These are phyloP conservation scores for Ustilago crameri DNA, from an alignment of 1,284 basidiomycete species.

Conservation along the genomic window DNA sequence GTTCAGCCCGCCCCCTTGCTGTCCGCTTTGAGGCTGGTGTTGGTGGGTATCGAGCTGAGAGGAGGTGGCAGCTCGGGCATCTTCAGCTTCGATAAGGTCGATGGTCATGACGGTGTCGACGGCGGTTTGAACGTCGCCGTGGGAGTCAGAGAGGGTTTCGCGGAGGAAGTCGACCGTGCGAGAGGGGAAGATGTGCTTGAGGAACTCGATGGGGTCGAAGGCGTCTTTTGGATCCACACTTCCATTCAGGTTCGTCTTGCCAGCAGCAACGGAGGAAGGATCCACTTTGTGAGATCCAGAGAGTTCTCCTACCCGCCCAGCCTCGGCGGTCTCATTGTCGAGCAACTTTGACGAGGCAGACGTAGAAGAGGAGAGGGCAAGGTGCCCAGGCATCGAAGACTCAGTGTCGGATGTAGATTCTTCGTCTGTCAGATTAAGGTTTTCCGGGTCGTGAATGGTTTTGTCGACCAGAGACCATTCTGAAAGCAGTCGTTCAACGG, in stretches of 20 bases:
- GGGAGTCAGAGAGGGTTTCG: conserved; percentile 41
- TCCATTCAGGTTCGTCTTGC: conserved; percentile 3
- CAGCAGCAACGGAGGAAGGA: conserved; percentile 9
- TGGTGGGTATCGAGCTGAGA: conserved; percentile 3
- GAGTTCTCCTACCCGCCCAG: conserved; percentile 11
- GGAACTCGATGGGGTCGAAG: conserved; percentile 45
- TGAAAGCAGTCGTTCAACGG: conserved; percentile 39
- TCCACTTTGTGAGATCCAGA: conserved; percentile 22
- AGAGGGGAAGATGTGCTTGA: conserved; percentile 52
- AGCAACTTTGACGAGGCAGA: background rate
- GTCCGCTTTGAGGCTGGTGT: background rate
- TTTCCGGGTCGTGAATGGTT: conserved; percentile 32
- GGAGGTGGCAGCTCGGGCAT: conserved; percentile 24
- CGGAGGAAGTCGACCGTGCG: conserved; percentile 47
- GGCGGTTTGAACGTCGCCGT: conserved; percentile 48
- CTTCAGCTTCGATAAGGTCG: conserved; percentile 55
- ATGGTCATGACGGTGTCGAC: conserved; percentile 58
- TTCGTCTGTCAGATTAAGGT: conserved; percentile 49
- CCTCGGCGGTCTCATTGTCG: conserved; percentile 6
- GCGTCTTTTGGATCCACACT: background rate
- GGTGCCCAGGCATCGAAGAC: conserved; percentile 4
- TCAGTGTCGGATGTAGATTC: conserved; percentile 29
- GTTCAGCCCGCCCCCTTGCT: conserved; percentile 38
- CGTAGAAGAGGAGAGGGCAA: background rate
- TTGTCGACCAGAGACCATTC: conserved; percentile 48